Base-by-base conservation (phyloP, 192 early-diverging fungal species). In the Phlyctochytrium bullatum region DNA sequence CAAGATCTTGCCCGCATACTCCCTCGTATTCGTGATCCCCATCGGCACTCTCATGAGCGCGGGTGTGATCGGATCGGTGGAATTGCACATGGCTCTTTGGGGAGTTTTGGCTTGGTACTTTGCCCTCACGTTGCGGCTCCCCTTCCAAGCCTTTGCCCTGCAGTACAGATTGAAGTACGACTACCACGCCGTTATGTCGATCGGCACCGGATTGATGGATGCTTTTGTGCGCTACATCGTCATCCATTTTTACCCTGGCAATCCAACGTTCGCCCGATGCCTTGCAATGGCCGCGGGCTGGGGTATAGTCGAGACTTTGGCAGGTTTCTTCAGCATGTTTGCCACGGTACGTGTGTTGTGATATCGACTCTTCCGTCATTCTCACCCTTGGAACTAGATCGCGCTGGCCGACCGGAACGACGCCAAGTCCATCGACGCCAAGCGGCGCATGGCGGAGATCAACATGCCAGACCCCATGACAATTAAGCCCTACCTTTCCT, bases 1-100 rank as follows among this genome's bases (percentile, higher is more conserved):
- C n/a, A n/a, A n/a, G n/a, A n/a, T n/a, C n/a, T n/a, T n/a, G n/a
- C n/a, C n/a, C n/a, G n/a, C n/a, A n/a, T n/a, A n/a, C n/a, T n/a
- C n/a, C n/a, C n/a, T n/a, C n/a, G n/a, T n/a, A n/a, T n/a, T n/a
- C n/a, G n/a, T n/a, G n/a, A n/a, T n/a, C n/a, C n/a, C n/a, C n/a
- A n/a, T n/a, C n/a, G n/a, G n/a, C n/a, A n/a, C n/a, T n/a, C n/a
- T n/a, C n/a, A n/a, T n/a, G n/a, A n/a, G n/a, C n/a, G n/a, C n/a
- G n/a, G n/a, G n/a, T 33, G 34, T 34, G 56, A 36, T 33, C 36
- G 60, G 29, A 23, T 62, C 53, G 33, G 62, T 27, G 12, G 64
- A 12, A 59, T 34, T 17, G 17, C 34, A 4, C 54, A 47, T 16
- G 40, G 40, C 20, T 47, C 40, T 47, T 6, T 47, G 40, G 40